Evolutionary conservation across 352 stramenopile genomes (phyloP).

Genomic region (Peronospora belbahrii): DNA sequence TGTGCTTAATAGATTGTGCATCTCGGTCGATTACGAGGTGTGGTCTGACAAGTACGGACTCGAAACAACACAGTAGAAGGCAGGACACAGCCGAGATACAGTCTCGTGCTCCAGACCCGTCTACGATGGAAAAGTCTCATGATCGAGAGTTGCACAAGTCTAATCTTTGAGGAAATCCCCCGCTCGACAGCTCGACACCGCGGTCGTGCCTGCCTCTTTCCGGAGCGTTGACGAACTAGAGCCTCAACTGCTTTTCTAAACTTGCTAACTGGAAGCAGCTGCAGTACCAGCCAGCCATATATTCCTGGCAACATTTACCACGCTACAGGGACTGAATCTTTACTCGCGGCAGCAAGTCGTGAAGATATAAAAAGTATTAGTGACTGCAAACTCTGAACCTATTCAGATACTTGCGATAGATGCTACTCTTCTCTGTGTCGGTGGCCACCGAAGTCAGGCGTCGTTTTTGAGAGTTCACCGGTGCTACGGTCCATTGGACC

Average conservation of each 20-base stretch:
- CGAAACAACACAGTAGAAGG: conserved; percentile 22
- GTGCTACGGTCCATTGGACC: neutral
- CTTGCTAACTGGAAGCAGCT: neutral
- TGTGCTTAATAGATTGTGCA: conserved; percentile 10
- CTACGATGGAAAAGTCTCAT: conserved; percentile 20
- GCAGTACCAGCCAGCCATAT: neutral
- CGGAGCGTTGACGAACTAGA: conserved; percentile 12
- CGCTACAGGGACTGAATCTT: neutral
- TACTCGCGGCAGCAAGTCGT: conserved; percentile 5
- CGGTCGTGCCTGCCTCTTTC: conserved; percentile 22
- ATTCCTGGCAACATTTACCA: neutral
- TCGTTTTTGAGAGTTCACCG: neutral
- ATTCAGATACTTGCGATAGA: conserved; percentile 8
- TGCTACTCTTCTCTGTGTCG: conserved; percentile 3
- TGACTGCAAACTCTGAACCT: conserved; percentile 12
- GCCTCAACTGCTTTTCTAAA: neutral
- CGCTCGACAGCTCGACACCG: conserved; percentile 24
- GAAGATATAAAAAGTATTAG: conserved; percentile 20
- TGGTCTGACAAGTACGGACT: conserved; percentile 12
- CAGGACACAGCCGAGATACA: conserved; percentile 20
- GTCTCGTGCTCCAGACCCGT: conserved; percentile 26
- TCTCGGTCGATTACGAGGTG: conserved; percentile 11
- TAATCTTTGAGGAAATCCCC: conserved; percentile 22
- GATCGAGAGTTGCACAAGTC: conserved; percentile 7
- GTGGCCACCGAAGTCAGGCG: conserved; percentile 12